These are phyloP conservation scores for Xylariaceae sp. DNA, from an alignment of 2,329 filamentous ascomycete species.

Conservation along the genomic window DNA sequence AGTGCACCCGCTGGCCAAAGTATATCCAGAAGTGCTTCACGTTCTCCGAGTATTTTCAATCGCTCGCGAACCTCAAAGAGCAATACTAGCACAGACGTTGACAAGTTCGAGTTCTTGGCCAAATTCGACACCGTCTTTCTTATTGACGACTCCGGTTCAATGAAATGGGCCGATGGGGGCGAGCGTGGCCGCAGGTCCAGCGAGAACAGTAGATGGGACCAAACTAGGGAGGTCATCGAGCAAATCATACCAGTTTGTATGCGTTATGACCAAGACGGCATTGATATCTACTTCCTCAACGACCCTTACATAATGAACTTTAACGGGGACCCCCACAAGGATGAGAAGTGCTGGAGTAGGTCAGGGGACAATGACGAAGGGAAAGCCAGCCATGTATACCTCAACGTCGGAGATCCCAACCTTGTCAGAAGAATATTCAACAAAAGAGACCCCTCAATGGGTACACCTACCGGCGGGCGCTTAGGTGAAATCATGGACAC, in stretches of 20 bases:
- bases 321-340: conserved; percentile 37
- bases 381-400: conserved; percentile 61
- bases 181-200: neutral
- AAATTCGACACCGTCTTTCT: conserved; percentile 88
- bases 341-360: conserved; percentile 11
- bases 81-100: conserved; percentile 20
- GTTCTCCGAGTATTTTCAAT: conserved; percentile 9
- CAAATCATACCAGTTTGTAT: conserved; percentile 85
- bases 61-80: neutral
- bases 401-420: conserved; percentile 63
- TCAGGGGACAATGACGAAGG: conserved; percentile 22
- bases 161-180: conserved; percentile 66
- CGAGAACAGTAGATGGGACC: conserved; percentile 64
- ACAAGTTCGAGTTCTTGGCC: conserved; percentile 67
- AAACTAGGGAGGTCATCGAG: conserved; percentile 73
- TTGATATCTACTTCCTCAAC: conserved; percentile 94
- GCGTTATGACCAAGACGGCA: conserved; percentile 78
- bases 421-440: conserved; percentile 74
- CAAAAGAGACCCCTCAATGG: conserved; percentile 66
- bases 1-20: neutral
- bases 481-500: conserved; percentile 75
- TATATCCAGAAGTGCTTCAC: neutral
- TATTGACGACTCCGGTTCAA: conserved; percentile 90
- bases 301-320: conserved; percentile 51
- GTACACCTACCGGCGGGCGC: conserved; percentile 77